Conservation (phyloP, 495 filamentous ascomycete genomes). For the Lasiosphaeria hispida region DNA sequence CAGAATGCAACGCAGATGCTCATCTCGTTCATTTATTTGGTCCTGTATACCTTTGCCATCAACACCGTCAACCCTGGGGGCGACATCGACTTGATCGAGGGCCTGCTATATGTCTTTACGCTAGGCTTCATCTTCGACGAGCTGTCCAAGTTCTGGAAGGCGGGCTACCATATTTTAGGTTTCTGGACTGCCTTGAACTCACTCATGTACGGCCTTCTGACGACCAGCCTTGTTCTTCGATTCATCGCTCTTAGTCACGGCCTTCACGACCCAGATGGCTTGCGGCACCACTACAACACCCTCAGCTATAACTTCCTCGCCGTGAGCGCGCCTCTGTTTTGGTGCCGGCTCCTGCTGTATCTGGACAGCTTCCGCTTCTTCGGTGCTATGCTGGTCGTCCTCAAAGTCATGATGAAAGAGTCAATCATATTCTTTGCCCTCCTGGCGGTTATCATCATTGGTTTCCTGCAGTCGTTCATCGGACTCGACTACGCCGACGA, state of each 20-base stretch:
- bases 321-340: constrained; percentile 94
- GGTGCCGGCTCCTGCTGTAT: constrained; percentile 89
- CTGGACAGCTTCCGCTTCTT: constrained; percentile 95
- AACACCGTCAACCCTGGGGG: constrained; percentile 78
- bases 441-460: constrained; percentile 78
- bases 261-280: constrained; percentile 39
- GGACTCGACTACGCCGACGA: constrained; percentile 83
- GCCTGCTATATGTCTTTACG: constrained; percentile 85
- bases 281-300: constrained; percentile 67
- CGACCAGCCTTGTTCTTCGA: constrained; percentile 71
- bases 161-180: constrained; percentile 79
- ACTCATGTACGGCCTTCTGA: constrained; percentile 73
- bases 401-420: constrained; percentile 99
- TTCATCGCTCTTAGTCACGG: constrained; percentile 70
- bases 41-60: constrained; percentile 83
- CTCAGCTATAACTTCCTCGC: constrained; percentile 90
- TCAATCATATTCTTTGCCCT: constrained; percentile 96
- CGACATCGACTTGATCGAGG: constrained; percentile 82
- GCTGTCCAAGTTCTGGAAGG: constrained; percentile 82
- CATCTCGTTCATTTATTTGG: constrained; percentile 76
- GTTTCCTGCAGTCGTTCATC: constrained; percentile 94
- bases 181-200: constrained; percentile 97
- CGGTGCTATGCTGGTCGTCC: constrained; percentile 92
- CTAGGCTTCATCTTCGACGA: constrained; percentile 92
- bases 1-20: constrained; percentile 87